Conservation (phyloP, 257 asterid genomes). For the Fraxinus quadrangulata region DNA sequence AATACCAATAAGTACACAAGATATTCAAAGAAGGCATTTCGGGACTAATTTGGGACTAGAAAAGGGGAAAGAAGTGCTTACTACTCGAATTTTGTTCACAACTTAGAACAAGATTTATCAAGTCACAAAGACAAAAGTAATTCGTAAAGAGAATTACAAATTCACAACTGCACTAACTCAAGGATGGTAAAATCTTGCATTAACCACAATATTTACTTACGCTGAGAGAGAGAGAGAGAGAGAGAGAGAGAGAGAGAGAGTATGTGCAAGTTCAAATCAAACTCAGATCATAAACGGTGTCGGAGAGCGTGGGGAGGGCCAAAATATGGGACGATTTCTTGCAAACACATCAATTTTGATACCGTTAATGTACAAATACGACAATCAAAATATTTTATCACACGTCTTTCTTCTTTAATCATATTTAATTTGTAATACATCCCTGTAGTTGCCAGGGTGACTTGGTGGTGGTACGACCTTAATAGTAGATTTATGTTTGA, state of each 20-base stretch:
- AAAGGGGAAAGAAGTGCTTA: too few species aligned
- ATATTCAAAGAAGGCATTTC: too few species aligned
- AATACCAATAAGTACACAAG: too few species aligned
- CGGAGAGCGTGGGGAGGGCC: constrained; percentile 47
- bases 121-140: background rate
- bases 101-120: too few species aligned
- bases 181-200: background rate
- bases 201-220: background rate
- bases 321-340: constrained; percentile 34
- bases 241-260: rapidly evolving
- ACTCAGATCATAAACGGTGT: constrained; percentile 41
- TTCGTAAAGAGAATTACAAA: too few species aligned
- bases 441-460: constrained; percentile 34
- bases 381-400: too few species aligned
- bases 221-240: background rate
- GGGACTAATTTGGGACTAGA: background rate
- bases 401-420: background rate
- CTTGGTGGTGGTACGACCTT: constrained; percentile 23
- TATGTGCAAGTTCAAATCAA: background rate
- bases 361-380: background rate
- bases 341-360: constrained; percentile 18
- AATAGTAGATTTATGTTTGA: constrained; percentile 26
- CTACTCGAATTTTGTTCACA: too few species aligned
- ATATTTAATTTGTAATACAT: background rate
- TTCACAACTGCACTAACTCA: background rate